phyloP scores from a whole-genome alignment of 352 stramenopile species.

The Peronospora destructor region DNA sequence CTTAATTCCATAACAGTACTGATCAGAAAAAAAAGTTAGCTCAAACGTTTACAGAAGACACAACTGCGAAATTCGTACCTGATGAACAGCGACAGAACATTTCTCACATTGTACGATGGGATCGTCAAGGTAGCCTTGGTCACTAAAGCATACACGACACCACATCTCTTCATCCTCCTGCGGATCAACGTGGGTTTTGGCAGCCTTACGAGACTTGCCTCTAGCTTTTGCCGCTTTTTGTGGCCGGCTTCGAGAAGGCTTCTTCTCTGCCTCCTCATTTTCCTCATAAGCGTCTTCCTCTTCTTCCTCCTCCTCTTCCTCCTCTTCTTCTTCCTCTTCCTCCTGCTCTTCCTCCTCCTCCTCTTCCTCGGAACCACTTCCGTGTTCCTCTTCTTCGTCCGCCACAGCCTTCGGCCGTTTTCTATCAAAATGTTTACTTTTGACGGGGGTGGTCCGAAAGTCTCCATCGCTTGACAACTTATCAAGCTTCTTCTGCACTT shows the following conservation, averaged over 20 bases:
- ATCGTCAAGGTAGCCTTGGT: slow-evolving; percentile 82
- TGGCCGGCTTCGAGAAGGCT: slow-evolving; percentile 23
- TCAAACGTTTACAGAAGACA: neutral
- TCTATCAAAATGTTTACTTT: slow-evolving; percentile 8
- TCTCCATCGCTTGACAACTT: slow-evolving; percentile 10
- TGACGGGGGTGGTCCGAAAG: slow-evolving; percentile 12
- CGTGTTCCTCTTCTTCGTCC: slow-evolving; percentile 40
- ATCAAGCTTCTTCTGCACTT: slow-evolving; percentile 40
- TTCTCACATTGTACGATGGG: slow-evolving; percentile 86
- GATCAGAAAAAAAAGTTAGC: slow-evolving; percentile 7
- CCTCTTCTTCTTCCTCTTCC: slow-evolving; percentile 18
- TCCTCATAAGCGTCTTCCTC: slow-evolving; percentile 40
- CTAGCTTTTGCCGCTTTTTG: slow-evolving; percentile 32
- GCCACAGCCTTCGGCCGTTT: slow-evolving; percentile 3
- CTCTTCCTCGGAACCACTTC: slow-evolving; percentile 32
- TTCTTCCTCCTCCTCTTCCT: slow-evolving; percentile 47
- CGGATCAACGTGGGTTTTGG: slow-evolving; percentile 36
- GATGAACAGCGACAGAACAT: slow-evolving; percentile 76
- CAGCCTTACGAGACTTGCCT: slow-evolving; percentile 15
- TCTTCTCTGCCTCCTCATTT: slow-evolving; percentile 34
- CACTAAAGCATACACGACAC: slow-evolving; percentile 85
- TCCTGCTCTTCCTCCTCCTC: slow-evolving; percentile 31
- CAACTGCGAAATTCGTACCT: slow-evolving; percentile 33
- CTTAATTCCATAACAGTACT: slow-evolving; percentile 87
- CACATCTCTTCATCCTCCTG: slow-evolving; percentile 82